These are phyloP conservation scores for Aspergillus unguis DNA, from an alignment of 2,329 filamentous ascomycete species.

Conservation along the genomic window DNA sequence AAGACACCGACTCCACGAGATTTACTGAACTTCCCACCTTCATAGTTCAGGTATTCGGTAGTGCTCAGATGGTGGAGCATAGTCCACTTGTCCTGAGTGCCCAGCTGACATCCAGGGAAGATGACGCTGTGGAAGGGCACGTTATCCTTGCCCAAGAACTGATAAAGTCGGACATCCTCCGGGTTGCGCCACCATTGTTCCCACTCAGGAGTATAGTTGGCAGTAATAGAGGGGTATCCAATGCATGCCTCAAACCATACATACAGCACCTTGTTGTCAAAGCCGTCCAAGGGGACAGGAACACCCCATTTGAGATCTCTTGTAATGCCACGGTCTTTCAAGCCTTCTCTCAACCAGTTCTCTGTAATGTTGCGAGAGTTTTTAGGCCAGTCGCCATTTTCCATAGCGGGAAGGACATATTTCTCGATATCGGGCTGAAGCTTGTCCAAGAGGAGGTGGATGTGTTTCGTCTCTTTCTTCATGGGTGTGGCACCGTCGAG, in stretches of 20 bases:
- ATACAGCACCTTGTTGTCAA: slow-evolving; percentile 79
- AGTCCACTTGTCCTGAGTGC: slow-evolving; percentile 82
- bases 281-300: slow-evolving; percentile 57
- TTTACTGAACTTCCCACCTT: slow-evolving; percentile 89
- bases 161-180: slow-evolving; percentile 81
- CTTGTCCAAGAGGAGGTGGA: slow-evolving; percentile 83
- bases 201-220: slow-evolving; percentile 83
- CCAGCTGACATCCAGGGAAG: slow-evolving; percentile 83
- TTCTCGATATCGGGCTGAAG: slow-evolving; percentile 71
- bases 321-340: slow-evolving; percentile 85
- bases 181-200: slow-evolving; percentile 93
- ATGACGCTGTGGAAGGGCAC: slow-evolving; percentile 86
- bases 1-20: slow-evolving; percentile 87
- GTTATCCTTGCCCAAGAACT: slow-evolving; percentile 95
- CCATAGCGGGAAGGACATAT: slow-evolving; percentile 72
- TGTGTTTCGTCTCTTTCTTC: slow-evolving; percentile 78
- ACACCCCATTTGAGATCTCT: slow-evolving; percentile 89
- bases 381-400: slow-evolving; percentile 58
- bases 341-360: slow-evolving; percentile 63
- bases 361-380: slow-evolving; percentile 46
- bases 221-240: slow-evolving; percentile 92
- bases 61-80: slow-evolving; percentile 84
- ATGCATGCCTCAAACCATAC: slow-evolving; percentile 93
- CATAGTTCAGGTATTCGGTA: slow-evolving; percentile 86
- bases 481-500: slow-evolving; percentile 80